Base-by-base conservation (phyloP, 1,284 basidiomycete genomes). In the Ustilago shanxiensis region DNA sequence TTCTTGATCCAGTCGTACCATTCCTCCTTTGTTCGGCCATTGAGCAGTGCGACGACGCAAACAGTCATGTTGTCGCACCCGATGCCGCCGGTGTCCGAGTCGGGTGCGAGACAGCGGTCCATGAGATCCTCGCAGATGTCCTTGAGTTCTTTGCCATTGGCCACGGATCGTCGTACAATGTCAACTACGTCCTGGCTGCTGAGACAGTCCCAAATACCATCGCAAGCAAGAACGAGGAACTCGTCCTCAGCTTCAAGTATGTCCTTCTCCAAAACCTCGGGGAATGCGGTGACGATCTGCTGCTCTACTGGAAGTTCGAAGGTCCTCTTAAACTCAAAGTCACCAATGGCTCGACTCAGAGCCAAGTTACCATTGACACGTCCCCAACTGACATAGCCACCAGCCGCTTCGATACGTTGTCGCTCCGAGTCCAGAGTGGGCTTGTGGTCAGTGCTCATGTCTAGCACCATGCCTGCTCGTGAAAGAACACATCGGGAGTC, bases 61-160 rank as follows among this genome's bases (percentile, higher is more conserved):
- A 97, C 89, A 0, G 97, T 99, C 97, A 99, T 99, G 88, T 99
- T 99, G 88, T 99, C 97, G 86, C 95, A 98, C 24, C 97, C 97
- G 72, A 98, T 93, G 18, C 97, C 96, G 50, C 94, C 94, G 45
- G 93, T 93, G 52, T 93, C 93, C 2, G 94, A 93, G 86, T 98
- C 94, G 1, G 95, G 95, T 13, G 97, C 95, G 52, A 98, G 89
- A 86, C 97, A 99, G 77, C 93, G 92, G 76, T 95, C 93, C 88
- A 97, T 97, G 81, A 98, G 91, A 80, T 92, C 90, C 86, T 98
- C 95, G 83, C 92, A 91, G 73, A 98, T 94, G 84, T 94, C 91
- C 28, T 88, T 83, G 14, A 99, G 90, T 60, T 91, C 89, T 81
- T 92, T 93, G 60, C 93, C 92, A 79, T 95, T 89, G 14, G 94